Percentiles rank a stretch among this genome's conserved stretches.
Conservation (phyloP, 2,329 filamentous ascomycete genomes). For the Colletotrichum siamense region DNA sequence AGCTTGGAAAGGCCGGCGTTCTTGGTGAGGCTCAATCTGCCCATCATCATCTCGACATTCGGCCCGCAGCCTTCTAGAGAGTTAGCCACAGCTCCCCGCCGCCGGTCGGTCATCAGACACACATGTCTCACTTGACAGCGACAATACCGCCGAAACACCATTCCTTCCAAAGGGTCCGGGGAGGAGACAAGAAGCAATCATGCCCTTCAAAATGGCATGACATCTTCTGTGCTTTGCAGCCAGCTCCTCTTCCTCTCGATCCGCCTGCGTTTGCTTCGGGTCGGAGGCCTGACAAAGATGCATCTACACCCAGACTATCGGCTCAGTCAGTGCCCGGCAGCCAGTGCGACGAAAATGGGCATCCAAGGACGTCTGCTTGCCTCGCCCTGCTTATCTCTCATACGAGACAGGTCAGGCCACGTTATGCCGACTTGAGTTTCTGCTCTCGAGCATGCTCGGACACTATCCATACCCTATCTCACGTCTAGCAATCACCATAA, state of each 20-base stretch:
- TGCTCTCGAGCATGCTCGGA: background rate
- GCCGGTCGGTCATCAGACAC: background rate
- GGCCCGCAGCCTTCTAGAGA: background rate
- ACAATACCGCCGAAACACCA: background rate
- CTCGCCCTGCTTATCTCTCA: background rate
- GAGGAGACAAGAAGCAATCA: background rate
- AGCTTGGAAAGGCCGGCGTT: background rate
- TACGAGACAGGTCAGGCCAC: conserved; percentile 1
- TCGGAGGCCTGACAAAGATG: background rate
- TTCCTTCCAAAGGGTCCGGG: background rate
- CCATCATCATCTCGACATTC: conserved; percentile 12
- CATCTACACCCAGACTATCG: background rate
- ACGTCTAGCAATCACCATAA: background rate
- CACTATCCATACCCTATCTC: background rate
- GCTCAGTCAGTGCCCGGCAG: background rate
- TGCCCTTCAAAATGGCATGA: background rate
- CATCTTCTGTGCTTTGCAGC: background rate
- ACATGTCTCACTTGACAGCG: background rate
- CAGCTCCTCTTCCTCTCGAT: background rate
- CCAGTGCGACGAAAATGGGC: background rate
- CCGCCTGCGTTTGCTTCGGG: background rate
- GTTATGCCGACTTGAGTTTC: background rate
- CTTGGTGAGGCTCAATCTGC: background rate
- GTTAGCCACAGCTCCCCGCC: background rate
- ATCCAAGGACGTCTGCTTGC: background rate